Evolutionary conservation across 2,329 filamentous ascomycete species (phyloP).

Genomic region (Xylaria sp.): DNA sequence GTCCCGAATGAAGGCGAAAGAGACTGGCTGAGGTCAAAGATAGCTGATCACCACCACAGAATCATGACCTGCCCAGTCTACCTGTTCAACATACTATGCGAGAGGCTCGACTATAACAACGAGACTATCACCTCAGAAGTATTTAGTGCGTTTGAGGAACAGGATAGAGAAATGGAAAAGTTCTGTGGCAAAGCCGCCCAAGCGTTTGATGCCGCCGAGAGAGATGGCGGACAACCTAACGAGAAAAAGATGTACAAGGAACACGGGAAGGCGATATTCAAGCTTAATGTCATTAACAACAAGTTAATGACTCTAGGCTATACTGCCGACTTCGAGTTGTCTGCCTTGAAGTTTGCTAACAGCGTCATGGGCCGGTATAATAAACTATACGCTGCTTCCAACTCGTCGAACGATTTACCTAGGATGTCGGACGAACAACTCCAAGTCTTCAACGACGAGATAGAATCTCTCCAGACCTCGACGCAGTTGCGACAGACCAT

Average conservation of each 20-base stretch:
- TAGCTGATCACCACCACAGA: background rate
- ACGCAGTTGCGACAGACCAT: slow-evolving; percentile 11
- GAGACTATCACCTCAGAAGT: slow-evolving; percentile 9
- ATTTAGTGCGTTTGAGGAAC: slow-evolving; percentile 21
- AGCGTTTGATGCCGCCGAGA: background rate
- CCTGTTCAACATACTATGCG: slow-evolving; percentile 21
- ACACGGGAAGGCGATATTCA: slow-evolving; percentile 9
- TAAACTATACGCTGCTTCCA: slow-evolving; percentile 13
- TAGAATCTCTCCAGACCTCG: slow-evolving; percentile 17
- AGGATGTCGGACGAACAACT: slow-evolving; percentile 17
- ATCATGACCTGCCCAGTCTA: slow-evolving; percentile 24
- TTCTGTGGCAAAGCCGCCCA: slow-evolving; percentile 5
- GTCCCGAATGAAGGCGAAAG: slow-evolving; percentile 10
- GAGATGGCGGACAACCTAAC: background rate
- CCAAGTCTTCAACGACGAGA: slow-evolving; percentile 16
- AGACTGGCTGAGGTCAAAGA: slow-evolving; percentile 12
- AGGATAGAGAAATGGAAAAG: slow-evolving; percentile 10
- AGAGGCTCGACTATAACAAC: slow-evolving; percentile 20
- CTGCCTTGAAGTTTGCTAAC: slow-evolving; percentile 22
- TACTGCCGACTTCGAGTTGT: slow-evolving; percentile 23
- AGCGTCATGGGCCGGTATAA: slow-evolving; percentile 23
- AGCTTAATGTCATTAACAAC: slow-evolving; percentile 17
- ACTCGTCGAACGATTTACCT: slow-evolving; percentile 11
- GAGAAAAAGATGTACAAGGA: slow-evolving; percentile 12
- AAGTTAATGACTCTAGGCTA: slow-evolving; percentile 19